These are phyloP conservation scores for Prinsepia uniflora DNA, from an alignment of 306 rosid genomes.

Conservation along the genomic window DNA sequence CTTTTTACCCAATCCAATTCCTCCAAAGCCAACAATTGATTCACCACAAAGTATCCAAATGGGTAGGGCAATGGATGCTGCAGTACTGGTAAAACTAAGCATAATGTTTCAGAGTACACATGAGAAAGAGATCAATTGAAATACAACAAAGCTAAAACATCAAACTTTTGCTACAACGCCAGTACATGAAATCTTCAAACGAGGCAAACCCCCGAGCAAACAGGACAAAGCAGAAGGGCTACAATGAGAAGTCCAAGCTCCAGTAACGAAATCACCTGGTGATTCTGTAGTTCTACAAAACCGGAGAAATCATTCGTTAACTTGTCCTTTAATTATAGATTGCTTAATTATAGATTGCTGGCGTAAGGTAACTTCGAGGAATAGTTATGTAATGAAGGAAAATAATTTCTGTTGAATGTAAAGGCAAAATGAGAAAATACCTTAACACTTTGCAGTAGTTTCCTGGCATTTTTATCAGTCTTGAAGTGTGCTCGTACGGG, in stretches of 20 bases:
- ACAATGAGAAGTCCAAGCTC: slow-evolving; percentile 2
- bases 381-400: background rate
- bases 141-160: background rate
- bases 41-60: too few species aligned
- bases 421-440: slow-evolving; percentile 28
- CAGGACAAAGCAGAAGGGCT: background rate
- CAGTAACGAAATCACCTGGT: slow-evolving; percentile 8
- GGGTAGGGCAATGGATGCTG: too few species aligned
- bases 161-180: background rate
- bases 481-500: slow-evolving; percentile 76
- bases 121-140: too few species aligned
- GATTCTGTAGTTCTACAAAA: slow-evolving; percentile 9
- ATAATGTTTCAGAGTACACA: too few species aligned
- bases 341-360: background rate
- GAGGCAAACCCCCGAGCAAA: background rate
- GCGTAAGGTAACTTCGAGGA: background rate
- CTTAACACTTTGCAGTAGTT: slow-evolving; percentile 69
- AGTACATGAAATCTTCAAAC: background rate
- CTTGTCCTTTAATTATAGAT: background rate
- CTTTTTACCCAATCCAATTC: too few species aligned
- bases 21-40: too few species aligned
- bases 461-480: slow-evolving; percentile 60
- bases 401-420: background rate
- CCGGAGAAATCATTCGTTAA: slow-evolving; percentile 6
- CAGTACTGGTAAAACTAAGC: too few species aligned